Evolutionary conservation across 768 basidiomycete species (phyloP).

Genomic region (Sporobolomyces phaffii): DNA sequence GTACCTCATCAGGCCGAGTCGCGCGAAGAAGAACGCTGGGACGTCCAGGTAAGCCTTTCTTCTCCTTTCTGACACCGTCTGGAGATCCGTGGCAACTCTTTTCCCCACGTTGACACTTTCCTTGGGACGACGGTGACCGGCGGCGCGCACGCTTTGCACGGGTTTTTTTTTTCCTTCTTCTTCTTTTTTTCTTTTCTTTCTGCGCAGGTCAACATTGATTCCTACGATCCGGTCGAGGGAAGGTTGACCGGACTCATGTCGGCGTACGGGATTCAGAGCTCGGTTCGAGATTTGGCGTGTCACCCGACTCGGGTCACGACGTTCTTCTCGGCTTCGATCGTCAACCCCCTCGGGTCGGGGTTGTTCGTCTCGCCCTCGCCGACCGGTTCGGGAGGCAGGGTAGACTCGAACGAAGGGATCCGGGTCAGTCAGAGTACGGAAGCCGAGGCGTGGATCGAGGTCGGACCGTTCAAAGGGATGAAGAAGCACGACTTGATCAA

Average conservation of each 20-base stretch:
- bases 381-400: not conserved
- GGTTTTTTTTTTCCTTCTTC: too few species aligned
- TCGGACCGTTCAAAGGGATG: constrained; percentile 37
- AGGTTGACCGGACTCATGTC: constrained; percentile 35
- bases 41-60: constrained; percentile 12
- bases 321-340: constrained; percentile 35
- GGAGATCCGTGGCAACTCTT: too few species aligned
- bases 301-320: constrained; percentile 33
- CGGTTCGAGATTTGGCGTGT: not conserved
- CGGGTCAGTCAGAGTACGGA: constrained; percentile 20
- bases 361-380: constrained; percentile 20
- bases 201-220: constrained; percentile 31
- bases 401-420: not conserved
- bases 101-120: too few species aligned
- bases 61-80: too few species aligned
- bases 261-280: constrained; percentile 21
- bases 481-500: constrained; percentile 22
- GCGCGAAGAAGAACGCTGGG: constrained; percentile 18
- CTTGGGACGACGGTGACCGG: too few species aligned
- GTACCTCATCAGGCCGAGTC: not conserved
- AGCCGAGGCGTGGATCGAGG: constrained; percentile 35
- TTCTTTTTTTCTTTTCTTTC: not conserved
- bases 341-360: constrained; percentile 29
- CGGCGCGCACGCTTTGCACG: too few species aligned
- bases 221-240: constrained; percentile 8